Conservation (phyloP, 257 asterid genomes). For the Scutellaria barbata region DNA sequence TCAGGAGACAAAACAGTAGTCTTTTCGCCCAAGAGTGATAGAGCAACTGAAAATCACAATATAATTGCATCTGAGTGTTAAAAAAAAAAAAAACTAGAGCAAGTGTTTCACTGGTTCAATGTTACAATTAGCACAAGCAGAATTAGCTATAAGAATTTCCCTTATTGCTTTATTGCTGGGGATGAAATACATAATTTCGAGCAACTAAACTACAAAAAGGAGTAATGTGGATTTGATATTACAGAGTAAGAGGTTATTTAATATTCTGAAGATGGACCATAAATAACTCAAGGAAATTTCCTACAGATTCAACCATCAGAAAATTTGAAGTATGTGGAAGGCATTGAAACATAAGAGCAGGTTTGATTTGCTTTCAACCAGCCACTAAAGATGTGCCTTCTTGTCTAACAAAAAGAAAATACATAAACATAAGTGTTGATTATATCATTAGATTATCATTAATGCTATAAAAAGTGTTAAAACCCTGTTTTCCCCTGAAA, state of each 20-base stretch:
- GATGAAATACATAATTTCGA: not conserved
- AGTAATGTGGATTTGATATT: not conserved
- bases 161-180: not conserved
- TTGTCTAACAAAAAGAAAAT: not conserved
- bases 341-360: not conserved
- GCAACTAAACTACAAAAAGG: not conserved
- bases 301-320: too few relatives aligned
- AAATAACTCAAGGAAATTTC: too few relatives aligned
- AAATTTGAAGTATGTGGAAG: not conserved
- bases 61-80: constrained; percentile 42
- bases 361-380: not conserved
- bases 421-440: not conserved
- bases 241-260: not conserved
- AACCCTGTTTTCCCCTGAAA: not conserved
- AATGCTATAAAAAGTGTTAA: not conserved
- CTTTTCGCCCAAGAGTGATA: constrained; percentile 90
- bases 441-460: not conserved
- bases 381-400: not conserved
- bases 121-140: not conserved
- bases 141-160: not conserved
- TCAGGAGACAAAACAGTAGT: constrained; percentile 95
- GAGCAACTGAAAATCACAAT: constrained; percentile 75
- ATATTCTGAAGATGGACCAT: not conserved
- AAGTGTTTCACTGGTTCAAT: constrained; percentile 24
- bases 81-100: constrained; percentile 22